A percentile compares a stretch with the other conserved stretches of the same genome.
Conservation (phyloP, 2,329 filamentous ascomycete genomes). For the Nothopassalora personata region DNA sequence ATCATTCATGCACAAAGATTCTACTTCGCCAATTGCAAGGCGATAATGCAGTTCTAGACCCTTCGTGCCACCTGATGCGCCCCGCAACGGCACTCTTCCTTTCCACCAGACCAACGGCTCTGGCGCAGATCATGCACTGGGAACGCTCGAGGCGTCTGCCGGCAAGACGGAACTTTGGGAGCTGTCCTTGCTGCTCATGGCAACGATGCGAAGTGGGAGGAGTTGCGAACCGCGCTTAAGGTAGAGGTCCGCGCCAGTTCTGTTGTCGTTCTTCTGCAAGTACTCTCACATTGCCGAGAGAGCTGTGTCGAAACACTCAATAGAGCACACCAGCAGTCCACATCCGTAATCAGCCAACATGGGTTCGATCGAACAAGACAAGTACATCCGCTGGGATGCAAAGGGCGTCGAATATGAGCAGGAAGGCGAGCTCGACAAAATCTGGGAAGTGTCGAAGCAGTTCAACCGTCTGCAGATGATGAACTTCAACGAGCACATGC, state of each 20-base stretch:
- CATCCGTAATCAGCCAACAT: slow-evolving; percentile 4
- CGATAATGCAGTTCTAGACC: slow-evolving; percentile 12
- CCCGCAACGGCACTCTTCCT: slow-evolving; percentile 14
- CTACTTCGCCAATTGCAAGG: slow-evolving; percentile 4
- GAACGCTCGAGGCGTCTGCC: slow-evolving; percentile 14
- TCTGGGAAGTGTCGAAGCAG: slow-evolving; percentile 35
- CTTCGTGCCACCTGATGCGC: slow-evolving; percentile 11
- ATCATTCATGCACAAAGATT: neutral
- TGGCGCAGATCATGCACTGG: slow-evolving; percentile 9
- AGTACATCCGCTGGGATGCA: slow-evolving; percentile 29
- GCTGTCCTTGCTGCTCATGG: neutral
- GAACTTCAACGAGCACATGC: slow-evolving; percentile 37
- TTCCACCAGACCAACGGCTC: neutral
- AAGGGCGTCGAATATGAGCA: slow-evolving; percentile 32
- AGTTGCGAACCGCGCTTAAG: neutral
- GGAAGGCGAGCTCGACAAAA: slow-evolving; percentile 32
- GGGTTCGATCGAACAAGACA: slow-evolving; percentile 12
- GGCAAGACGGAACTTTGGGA: slow-evolving; percentile 20
- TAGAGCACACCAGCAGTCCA: neutral
- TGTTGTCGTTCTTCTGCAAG: neutral
- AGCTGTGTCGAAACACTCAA: neutral
- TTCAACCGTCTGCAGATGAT: slow-evolving; percentile 38
- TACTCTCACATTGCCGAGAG: neutral
- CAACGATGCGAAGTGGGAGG: slow-evolving; percentile 9
- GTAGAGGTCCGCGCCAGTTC: neutral